Conservation (phyloP, 768 basidiomycete species). For the Strobilomyces dryophilus region DNA sequence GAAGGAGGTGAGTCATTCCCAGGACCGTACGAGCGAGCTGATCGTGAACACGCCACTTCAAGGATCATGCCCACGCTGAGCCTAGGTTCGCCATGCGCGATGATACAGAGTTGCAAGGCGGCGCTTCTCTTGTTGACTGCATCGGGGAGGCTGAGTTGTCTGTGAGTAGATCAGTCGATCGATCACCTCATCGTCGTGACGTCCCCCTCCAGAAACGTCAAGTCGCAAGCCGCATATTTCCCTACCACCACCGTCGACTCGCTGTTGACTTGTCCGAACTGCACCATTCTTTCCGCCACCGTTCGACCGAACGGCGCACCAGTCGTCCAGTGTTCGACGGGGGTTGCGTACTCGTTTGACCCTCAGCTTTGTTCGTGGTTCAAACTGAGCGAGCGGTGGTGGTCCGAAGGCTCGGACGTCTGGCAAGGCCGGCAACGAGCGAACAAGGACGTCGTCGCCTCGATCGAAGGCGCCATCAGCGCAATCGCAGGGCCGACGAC, state of each 20-base stretch:
- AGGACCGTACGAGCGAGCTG: background rate
- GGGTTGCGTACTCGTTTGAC: constrained; percentile 81
- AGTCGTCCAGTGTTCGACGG: constrained; percentile 70
- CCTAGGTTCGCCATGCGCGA: constrained; percentile 66
- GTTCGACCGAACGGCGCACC: constrained; percentile 81
- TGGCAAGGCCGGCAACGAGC: constrained; percentile 72
- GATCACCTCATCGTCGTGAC: constrained; percentile 5
- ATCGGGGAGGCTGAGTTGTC: constrained; percentile 67
- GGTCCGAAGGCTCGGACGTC: constrained; percentile 74
- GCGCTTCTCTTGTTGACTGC: constrained; percentile 71
- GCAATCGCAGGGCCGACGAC: constrained; percentile 31
- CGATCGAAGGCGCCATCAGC: constrained; percentile 54
- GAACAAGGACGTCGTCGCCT: constrained; percentile 51
- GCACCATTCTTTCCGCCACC: constrained; percentile 56
- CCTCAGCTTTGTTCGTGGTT: constrained; percentile 61
- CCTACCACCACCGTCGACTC: constrained; percentile 59
- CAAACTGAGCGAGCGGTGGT: constrained; percentile 79
- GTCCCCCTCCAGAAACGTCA: constrained; percentile 62
- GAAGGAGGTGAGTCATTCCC: constrained; percentile 59
- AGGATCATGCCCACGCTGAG: constrained; percentile 77
- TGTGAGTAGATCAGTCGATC: constrained; percentile 42
- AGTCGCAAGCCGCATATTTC: constrained; percentile 61
- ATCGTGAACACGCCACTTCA: background rate
- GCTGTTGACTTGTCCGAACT: constrained; percentile 54
- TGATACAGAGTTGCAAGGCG: constrained; percentile 62